Conservation (phyloP, 306 rosid genomes). For the Pachyrhizus erosus region DNA sequence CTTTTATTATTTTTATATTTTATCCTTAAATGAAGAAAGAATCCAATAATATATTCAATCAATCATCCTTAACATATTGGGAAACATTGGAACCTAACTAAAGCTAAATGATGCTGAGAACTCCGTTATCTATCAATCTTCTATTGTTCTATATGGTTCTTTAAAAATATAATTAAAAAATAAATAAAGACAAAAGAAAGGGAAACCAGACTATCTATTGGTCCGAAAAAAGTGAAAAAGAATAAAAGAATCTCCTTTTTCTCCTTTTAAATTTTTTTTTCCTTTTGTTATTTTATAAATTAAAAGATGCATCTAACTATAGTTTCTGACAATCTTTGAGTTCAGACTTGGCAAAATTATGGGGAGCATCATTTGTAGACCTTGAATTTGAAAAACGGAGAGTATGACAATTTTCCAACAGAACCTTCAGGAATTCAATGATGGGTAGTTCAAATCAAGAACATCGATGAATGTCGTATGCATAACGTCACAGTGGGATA, state of each 20-base stretch:
- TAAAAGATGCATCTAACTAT: not conserved
- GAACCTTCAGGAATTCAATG: conserved; percentile 20
- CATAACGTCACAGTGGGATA: conserved; percentile 28
- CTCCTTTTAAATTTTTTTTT: not conserved
- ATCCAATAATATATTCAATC: conserved; percentile 10
- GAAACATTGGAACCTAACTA: conserved; percentile 8
- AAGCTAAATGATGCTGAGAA: not conserved
- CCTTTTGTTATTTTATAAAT: not conserved
- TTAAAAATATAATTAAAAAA: not conserved
- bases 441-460: not conserved
- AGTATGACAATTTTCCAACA: not conserved
- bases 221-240: not conserved
- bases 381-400: not conserved
- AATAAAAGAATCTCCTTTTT: not conserved
- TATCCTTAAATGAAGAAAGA: not conserved
- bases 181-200: not conserved
- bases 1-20: not conserved
- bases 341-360: not conserved
- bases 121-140: not conserved
- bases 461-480: conserved; percentile 2
- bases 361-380: not conserved
- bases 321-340: not conserved
- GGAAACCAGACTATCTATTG: not conserved
- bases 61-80: not conserved
- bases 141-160: not conserved